Evolutionary conservation across 768 basidiomycete genomes (phyloP), one percentile per base, ranked within the genome.

Genomic region (Psilocybe subaeruginosa): DNA sequence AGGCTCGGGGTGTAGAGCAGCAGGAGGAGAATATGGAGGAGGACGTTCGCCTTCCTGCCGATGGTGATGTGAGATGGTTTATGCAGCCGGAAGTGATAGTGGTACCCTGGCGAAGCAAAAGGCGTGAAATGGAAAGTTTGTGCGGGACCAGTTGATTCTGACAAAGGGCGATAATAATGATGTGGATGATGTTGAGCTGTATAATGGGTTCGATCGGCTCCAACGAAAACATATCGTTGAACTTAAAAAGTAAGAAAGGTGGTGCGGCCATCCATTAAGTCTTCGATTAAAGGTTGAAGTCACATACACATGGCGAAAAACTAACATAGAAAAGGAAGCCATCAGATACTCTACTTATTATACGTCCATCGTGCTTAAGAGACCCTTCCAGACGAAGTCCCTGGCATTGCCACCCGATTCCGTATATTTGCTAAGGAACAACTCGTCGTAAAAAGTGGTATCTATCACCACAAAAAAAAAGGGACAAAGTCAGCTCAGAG

Each of bases 161-260:
- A 97, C 96, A 8, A 97, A 97, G 76, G 96, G 96, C 0, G 96
- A 98, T 71, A 97, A 98, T 76, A 98, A 98, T 73, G 74, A 79
- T 29, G 82, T 86, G 2, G 93, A 97, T 69, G 96, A 97, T 69
- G 76, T 95, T 30, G 85, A 84, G 17, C 78, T 97, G 1, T 98
- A 98, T 72, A 84, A 87, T 60, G 94, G 93, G 0, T 77, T 95
- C 54, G 82, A 91, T 53, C 93, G 91, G 83, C 74, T 98, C 7
- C 90, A 94, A 69, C 79, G 87, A 60, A 86, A 86, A 70, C 93
- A 96, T 71, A 89, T 97, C 41, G 81, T 96, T 46, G 94, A 23
- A 23, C 23, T 23, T 23, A 23, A 23, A 2, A 23, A 23, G 23
- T 23, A 23, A 23, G 23, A 23, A 23, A 23, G 23, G 23, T 23